Percentiles rank a stretch among this genome's conserved stretches.
Evolutionary conservation across 169 alveolate genomes (phyloP).

Genomic region (Cryptosporidium ubiquitum): DNA sequence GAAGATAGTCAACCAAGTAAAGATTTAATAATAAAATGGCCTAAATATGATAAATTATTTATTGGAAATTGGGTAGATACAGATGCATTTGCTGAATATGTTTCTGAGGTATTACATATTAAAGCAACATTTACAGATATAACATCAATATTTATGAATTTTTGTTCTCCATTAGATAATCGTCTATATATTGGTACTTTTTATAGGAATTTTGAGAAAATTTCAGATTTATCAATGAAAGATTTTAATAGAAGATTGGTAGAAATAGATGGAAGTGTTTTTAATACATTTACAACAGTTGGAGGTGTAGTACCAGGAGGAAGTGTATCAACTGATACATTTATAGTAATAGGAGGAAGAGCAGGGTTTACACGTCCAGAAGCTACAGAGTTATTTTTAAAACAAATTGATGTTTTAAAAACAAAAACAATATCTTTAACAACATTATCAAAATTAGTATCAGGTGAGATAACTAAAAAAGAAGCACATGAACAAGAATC

Average conservation of each 20-base stretch:
- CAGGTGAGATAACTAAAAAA: slow-evolving; percentile 43
- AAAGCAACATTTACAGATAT: slow-evolving; percentile 55
- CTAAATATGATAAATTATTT: slow-evolving; percentile 51
- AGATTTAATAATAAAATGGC: slow-evolving; percentile 34
- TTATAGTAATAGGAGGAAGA: slow-evolving; percentile 60
- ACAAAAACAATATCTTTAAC: slow-evolving; percentile 36
- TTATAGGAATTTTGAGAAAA: slow-evolving; percentile 59
- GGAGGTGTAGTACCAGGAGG: slow-evolving; percentile 64
- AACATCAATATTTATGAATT: slow-evolving; percentile 14
- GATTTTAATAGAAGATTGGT: slow-evolving; percentile 44
- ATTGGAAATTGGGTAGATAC: slow-evolving; percentile 54
- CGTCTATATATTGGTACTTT: slow-evolving; percentile 49
- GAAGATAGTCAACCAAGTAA: slow-evolving; percentile 38
- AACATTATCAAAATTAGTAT: slow-evolving; percentile 44
- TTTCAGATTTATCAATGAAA: slow-evolving; percentile 23
- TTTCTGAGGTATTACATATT: slow-evolving; percentile 47
- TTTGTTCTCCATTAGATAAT: slow-evolving; percentile 20
- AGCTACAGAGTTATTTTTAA: slow-evolving; percentile 33
- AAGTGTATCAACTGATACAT: slow-evolving; percentile 50
- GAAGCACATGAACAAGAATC: slow-evolving; percentile 47
- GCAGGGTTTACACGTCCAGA: slow-evolving; percentile 68
- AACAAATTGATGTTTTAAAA: slow-evolving; percentile 40
- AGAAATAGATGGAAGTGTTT: slow-evolving; percentile 53
- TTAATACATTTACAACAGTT: slow-evolving; percentile 26
- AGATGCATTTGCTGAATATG: slow-evolving; percentile 68